phyloP scores from a whole-genome alignment of 1,139 yeast species.

The Yamadazyma sp. region DNA sequence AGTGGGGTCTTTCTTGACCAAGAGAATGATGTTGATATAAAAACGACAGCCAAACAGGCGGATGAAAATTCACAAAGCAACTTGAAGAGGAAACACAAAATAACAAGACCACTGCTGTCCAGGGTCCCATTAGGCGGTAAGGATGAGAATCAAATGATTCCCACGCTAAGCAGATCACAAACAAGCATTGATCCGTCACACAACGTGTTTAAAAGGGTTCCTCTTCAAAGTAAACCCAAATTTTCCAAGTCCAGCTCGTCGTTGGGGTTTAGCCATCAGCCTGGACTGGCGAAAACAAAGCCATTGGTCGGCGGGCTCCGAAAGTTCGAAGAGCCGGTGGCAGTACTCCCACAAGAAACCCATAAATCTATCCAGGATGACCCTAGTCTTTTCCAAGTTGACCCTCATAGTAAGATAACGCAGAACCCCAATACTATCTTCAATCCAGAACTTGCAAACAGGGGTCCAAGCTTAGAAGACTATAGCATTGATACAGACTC shows the following conservation, averaged over 20 bases:
- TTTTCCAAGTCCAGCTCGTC: conserved; percentile 39
- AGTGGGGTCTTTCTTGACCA: background rate
- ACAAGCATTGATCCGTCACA: conserved; percentile 21
- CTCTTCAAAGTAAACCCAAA: conserved; percentile 4
- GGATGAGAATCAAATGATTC: conserved; percentile 36
- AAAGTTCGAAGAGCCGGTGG: background rate
- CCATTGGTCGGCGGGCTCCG: background rate
- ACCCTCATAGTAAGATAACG: conserved; percentile 5
- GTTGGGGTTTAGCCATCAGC: conserved; percentile 32
- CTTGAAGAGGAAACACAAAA: conserved; percentile 1
- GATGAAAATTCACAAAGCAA: background rate
- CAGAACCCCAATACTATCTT: conserved; percentile 13
- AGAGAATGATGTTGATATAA: background rate
- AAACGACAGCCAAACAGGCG: background rate
- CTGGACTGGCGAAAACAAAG: background rate
- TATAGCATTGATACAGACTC: conserved; percentile 22
- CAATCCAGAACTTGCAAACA: conserved; percentile 14
- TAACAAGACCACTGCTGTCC: background rate
- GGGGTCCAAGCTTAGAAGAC: conserved; percentile 19
- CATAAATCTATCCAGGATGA: background rate
- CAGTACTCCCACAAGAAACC: background rate
- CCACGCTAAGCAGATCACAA: conserved; percentile 35
- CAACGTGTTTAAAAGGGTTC: conserved; percentile 3
- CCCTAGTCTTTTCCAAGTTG: conserved; percentile 5
- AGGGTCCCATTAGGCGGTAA: conserved; percentile 54